Evolutionary conservation across 371 early-diverging fungal species (phyloP).

Genomic region (Mucor saturninus): DNA sequence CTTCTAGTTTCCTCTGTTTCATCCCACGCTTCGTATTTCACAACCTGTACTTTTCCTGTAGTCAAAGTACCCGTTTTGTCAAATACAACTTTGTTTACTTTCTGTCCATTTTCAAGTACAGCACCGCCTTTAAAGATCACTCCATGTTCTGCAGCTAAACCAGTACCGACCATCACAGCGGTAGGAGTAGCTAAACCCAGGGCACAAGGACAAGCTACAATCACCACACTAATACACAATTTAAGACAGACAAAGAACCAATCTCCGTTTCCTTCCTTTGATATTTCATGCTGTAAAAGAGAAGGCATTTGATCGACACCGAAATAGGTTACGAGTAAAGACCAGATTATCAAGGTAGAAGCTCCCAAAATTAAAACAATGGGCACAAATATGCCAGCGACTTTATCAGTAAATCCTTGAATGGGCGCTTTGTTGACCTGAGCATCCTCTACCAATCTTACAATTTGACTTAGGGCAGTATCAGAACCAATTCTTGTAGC

Average conservation of each 20-base stretch:
- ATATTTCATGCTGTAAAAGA: slow-evolving; percentile 57
- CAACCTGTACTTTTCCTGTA: slow-evolving; percentile 80
- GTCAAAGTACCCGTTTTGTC: slow-evolving; percentile 98
- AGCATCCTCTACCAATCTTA: slow-evolving; percentile 89
- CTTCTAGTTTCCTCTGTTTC: slow-evolving; percentile 4
- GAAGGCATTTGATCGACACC: slow-evolving; percentile 57
- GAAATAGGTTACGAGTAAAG: slow-evolving; percentile 55
- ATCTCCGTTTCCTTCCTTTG: slow-evolving; percentile 58
- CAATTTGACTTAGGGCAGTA: slow-evolving; percentile 84
- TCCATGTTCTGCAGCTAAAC: slow-evolving; percentile 91
- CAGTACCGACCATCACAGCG: slow-evolving; percentile 98
- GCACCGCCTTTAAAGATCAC: slow-evolving; percentile 89
- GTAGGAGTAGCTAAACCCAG: slow-evolving; percentile 96
- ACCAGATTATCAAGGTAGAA: slow-evolving; percentile 83
- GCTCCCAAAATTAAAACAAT: slow-evolving; percentile 74
- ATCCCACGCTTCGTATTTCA: slow-evolving; percentile 38
- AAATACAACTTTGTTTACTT: slow-evolving; percentile 86
- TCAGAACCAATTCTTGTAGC: slow-evolving; percentile 84
- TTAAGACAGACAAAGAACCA: slow-evolving; percentile 85
- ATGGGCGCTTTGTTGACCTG: slow-evolving; percentile 89
- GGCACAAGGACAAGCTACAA: slow-evolving; percentile 98
- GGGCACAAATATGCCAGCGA: slow-evolving; percentile 94
- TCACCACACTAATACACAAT: slow-evolving; percentile 92
- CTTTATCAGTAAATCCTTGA: slow-evolving; percentile 80
- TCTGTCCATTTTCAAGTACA: slow-evolving; percentile 82